Conservation (phyloP, 2,329 filamentous ascomycete species). For the Huntiella savannae region DNA sequence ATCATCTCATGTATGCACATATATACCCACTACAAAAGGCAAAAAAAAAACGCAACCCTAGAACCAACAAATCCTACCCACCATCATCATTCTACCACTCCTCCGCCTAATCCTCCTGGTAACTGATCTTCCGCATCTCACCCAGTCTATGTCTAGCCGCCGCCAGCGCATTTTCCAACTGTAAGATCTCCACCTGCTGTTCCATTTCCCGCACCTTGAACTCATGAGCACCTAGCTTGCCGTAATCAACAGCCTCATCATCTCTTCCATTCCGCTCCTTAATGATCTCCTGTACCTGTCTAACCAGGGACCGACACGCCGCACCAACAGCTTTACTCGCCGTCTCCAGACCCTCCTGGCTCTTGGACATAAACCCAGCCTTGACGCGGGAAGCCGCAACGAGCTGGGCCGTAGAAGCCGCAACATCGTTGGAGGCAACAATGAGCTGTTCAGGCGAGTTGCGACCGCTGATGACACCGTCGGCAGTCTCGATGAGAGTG, state of each 20-base stretch:
- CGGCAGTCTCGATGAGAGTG: constrained; percentile 90
- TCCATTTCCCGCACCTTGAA: constrained; percentile 99
- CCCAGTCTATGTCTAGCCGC: constrained; percentile 67
- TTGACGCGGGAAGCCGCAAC: constrained; percentile 92
- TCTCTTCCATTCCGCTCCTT: constrained; percentile 57
- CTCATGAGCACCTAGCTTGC: constrained; percentile 74
- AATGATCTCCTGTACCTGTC: constrained; percentile 90
- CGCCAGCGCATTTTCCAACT: constrained; percentile 73
- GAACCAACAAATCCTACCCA: background rate
- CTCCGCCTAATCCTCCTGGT: constrained; percentile 48
- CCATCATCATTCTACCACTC: background rate
- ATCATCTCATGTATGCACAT: too few species aligned
- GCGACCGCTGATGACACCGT: constrained; percentile 78
- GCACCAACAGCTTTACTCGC: constrained; percentile 84
- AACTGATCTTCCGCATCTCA: constrained; percentile 96
- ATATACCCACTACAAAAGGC: background rate
- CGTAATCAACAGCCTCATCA: constrained; percentile 74
- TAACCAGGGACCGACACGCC: constrained; percentile 71
- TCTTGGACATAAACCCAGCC: constrained; percentile 95
- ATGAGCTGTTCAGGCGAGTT: constrained; percentile 95
- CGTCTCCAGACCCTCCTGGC: constrained; percentile 74
- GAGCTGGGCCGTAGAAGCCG: constrained; percentile 86
- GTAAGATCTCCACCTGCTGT: constrained; percentile 96
- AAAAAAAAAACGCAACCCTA: background rate
- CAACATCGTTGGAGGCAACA: constrained; percentile 91